phyloP scores from a whole-genome alignment of 768 basidiomycete species.

The Leccinum variicolor region DNA sequence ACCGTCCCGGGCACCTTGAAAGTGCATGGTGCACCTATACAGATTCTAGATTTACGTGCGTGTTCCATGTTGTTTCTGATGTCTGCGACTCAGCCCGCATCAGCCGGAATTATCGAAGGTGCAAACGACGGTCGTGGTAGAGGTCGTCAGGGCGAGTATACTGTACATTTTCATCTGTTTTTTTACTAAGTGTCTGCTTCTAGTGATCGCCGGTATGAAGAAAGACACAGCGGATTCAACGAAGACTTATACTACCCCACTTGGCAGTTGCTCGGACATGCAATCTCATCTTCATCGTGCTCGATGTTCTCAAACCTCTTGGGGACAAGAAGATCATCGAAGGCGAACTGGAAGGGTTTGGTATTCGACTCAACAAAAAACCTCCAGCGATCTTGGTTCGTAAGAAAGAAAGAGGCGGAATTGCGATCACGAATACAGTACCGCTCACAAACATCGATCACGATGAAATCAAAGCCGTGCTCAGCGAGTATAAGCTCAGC shows the following conservation, averaged over 20 bases:
- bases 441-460: conserved; percentile 94
- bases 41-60: conserved; percentile 88
- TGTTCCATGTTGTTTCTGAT: conserved; percentile 5
- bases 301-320: conserved; percentile 97
- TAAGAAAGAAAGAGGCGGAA: conserved; percentile 85
- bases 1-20: conserved; percentile 94
- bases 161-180: conserved; percentile 16
- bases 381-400: conserved; percentile 84
- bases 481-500: conserved; percentile 88
- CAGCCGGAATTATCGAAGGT: conserved; percentile 97
- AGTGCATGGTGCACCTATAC: conserved; percentile 94
- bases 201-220: conserved; percentile 74
- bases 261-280: conserved; percentile 89
- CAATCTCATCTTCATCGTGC: conserved; percentile 96
- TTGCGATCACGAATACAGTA: conserved; percentile 95
- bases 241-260: conserved; percentile 2
- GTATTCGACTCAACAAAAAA: conserved; percentile 92
- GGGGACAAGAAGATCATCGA: conserved; percentile 93
- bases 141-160: conserved; percentile 81
- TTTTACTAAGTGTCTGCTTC: conserved; percentile 6
- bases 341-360: conserved; percentile 94
- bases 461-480: conserved; percentile 92
- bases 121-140: conserved; percentile 94
- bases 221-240: background rate
- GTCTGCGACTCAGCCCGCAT: conserved; percentile 15